Evolutionary conservation across 345 rosid genomes (phyloP).

Genomic region (Rhodamnia rubescens): DNA sequence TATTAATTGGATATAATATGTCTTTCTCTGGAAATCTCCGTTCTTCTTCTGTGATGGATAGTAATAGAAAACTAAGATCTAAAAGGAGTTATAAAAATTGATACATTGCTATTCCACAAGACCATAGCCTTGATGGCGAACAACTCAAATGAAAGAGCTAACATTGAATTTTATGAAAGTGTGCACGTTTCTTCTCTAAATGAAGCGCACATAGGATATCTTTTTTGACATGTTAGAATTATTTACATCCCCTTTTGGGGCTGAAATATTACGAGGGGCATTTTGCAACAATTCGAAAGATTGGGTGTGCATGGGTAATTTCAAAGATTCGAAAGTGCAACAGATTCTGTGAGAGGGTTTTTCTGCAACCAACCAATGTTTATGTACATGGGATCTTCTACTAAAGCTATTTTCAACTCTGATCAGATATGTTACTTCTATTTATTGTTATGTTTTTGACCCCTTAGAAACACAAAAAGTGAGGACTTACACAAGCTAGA

Average conservation of each 20-base stretch:
- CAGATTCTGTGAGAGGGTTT: not conserved
- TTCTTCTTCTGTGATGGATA: not conserved
- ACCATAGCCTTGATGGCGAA: not conserved
- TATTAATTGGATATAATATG: not conserved
- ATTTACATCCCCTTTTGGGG: not conserved
- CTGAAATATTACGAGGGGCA: not conserved
- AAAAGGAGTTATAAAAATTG: not conserved
- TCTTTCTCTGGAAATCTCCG: not conserved
- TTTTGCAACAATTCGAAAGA: not conserved
- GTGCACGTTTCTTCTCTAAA: not conserved
- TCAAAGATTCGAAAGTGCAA: not conserved
- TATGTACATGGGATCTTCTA: not conserved
- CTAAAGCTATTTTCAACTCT: not conserved
- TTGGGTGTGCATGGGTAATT: not conserved
- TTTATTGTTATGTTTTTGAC: not conserved
- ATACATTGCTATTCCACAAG: not conserved
- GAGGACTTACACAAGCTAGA: not conserved
- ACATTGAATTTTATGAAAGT: not conserved
- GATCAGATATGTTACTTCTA: not conserved
- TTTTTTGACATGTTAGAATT: not conserved
- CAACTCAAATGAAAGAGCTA: not conserved
- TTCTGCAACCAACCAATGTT: not conserved
- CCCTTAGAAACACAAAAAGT: not conserved
- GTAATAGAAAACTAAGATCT: not conserved
- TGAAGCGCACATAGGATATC: not conserved